Conservation (phyloP, 2,329 filamentous ascomycete species). For the Microsporum audouinii region DNA sequence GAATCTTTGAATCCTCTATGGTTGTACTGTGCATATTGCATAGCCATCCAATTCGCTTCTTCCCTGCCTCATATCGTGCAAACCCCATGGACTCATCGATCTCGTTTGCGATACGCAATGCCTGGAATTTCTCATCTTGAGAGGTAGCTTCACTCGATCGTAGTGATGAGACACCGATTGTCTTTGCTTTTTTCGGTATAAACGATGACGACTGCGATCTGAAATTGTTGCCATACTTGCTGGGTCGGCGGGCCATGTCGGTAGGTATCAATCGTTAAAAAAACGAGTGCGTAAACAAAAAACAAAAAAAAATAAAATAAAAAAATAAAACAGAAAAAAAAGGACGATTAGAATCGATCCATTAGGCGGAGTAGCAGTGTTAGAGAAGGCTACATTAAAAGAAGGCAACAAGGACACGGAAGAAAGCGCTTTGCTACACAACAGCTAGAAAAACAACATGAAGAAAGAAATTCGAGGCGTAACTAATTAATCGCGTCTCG, state of each 20-base stretch:
- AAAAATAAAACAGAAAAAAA: background rate
- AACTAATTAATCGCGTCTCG: conserved; percentile 1
- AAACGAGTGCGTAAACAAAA: background rate
- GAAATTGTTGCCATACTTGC: conserved; percentile 54
- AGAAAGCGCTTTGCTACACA: background rate
- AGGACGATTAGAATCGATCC: background rate
- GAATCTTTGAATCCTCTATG: conserved; percentile 70
- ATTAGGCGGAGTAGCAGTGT: background rate
- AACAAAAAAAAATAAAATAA: too few relatives aligned
- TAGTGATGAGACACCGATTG: conserved; percentile 64
- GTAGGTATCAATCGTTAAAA: background rate
- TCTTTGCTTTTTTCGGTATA: conserved; percentile 52
- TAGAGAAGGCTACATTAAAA: background rate
- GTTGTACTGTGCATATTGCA: conserved; percentile 88
- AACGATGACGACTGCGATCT: conserved; percentile 33
- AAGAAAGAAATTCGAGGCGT: background rate
- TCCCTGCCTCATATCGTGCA: conserved; percentile 75
- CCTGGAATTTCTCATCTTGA: conserved; percentile 84
- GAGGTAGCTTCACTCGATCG: conserved; percentile 75
- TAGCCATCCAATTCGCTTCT: conserved; percentile 80
- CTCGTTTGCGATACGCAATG: conserved; percentile 65
- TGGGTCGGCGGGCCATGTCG: conserved; percentile 43
- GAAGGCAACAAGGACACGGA: background rate
- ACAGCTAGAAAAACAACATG: background rate
- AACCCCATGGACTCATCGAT: conserved; percentile 97